phyloP scores from a whole-genome alignment of 768 basidiomycete genomes.

The Cytidiella melzeri region DNA sequence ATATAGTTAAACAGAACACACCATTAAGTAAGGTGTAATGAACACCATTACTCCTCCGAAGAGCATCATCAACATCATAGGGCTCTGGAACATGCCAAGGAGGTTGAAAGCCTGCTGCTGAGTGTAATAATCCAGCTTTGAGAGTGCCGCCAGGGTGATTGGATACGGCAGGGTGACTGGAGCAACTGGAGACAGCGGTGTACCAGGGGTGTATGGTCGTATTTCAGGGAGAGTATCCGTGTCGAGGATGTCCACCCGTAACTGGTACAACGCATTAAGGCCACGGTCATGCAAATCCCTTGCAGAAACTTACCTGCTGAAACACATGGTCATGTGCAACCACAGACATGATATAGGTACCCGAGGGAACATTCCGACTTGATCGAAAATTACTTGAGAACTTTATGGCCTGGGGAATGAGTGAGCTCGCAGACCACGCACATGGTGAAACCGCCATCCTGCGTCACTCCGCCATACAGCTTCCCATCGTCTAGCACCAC shows the following conservation, averaged over 20 bases:
- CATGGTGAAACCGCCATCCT: slow-evolving; percentile 64
- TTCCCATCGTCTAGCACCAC: slow-evolving; percentile 57
- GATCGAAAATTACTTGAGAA: neutral
- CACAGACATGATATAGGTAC: slow-evolving; percentile 66
- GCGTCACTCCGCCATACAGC: slow-evolving; percentile 45
- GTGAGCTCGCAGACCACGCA: no score
- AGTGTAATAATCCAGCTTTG: slow-evolving; percentile 58
- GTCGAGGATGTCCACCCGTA: slow-evolving; percentile 59
- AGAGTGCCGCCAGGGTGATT: slow-evolving; percentile 46
- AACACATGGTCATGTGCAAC: slow-evolving; percentile 61
- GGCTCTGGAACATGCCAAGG: slow-evolving; percentile 70
- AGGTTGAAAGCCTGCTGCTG: slow-evolving; percentile 70
- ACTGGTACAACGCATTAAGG: slow-evolving; percentile 30
- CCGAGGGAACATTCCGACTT: slow-evolving; percentile 63
- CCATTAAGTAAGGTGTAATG: slow-evolving; percentile 72
- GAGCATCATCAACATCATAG: slow-evolving; percentile 80
- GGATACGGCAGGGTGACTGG: slow-evolving; percentile 55
- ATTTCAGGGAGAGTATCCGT: slow-evolving; percentile 43
- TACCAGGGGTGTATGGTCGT: slow-evolving; percentile 60
- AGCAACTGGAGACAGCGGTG: slow-evolving; percentile 56
- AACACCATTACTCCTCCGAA: slow-evolving; percentile 61
- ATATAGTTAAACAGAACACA: slow-evolving; percentile 24
- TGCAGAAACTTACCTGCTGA: slow-evolving; percentile 47
- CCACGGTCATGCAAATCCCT: neutral
- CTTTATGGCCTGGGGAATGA: neutral